Evolutionary conservation across 805 yeast species (phyloP).

Genomic region (Candida chauliodis): DNA sequence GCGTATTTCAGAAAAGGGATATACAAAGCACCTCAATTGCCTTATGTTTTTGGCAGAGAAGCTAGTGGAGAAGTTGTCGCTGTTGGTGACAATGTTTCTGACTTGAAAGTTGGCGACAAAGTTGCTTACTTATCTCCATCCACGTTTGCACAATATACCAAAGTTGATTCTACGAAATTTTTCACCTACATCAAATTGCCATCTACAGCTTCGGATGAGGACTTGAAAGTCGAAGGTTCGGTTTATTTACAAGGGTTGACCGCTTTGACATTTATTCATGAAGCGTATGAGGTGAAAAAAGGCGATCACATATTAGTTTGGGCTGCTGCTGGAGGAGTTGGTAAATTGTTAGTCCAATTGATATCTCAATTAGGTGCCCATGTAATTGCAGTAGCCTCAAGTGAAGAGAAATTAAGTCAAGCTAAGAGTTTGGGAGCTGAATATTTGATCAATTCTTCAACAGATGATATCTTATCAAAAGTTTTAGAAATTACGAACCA

Average conservation of each 20-base stretch:
- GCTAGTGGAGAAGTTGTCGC: conserved; percentile 69
- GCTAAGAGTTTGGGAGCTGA: conserved; percentile 80
- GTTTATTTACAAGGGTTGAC: conserved; percentile 72
- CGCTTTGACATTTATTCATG: conserved; percentile 65
- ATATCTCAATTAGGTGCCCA: conserved; percentile 63
- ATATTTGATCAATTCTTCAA: conserved; percentile 51
- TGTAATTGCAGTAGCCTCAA: conserved; percentile 82
- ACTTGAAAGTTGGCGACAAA: conserved; percentile 63
- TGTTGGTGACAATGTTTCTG: conserved; percentile 54
- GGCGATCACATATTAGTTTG: conserved; percentile 75
- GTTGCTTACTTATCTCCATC: conserved; percentile 52
- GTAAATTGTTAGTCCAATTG: conserved; percentile 67
- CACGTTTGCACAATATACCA: conserved; percentile 75
- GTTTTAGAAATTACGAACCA: conserved; percentile 62
- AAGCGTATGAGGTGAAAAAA: conserved; percentile 61
- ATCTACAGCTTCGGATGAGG: conserved; percentile 42
- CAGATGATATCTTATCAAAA: conserved; percentile 53
- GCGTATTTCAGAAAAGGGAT: conserved; percentile 77
- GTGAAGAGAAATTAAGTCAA: conserved; percentile 62
- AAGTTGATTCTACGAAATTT: conserved; percentile 25
- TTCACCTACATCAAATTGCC: conserved; percentile 43
- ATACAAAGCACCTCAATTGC: conserved; percentile 53
- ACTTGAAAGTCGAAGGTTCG: conserved; percentile 56
- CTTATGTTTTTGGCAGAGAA: conserved; percentile 69
- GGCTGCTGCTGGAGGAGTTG: conserved; percentile 98